Evolutionary conservation across 2,329 filamentous ascomycete species (phyloP).

Genomic region (Tolypocladium capitatum): DNA sequence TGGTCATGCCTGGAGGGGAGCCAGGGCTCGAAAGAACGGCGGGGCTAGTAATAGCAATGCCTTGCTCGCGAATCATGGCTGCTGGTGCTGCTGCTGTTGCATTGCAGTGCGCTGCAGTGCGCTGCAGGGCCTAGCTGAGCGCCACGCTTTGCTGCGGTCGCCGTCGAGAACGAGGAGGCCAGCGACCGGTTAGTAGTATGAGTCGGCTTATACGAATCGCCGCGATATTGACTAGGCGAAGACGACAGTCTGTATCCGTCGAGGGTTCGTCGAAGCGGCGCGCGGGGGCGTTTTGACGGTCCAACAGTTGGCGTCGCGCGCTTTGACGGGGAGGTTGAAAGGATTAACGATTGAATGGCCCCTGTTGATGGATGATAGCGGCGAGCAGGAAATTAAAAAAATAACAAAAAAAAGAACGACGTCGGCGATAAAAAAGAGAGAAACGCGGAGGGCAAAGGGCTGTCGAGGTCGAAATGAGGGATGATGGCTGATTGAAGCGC

Average conservation of each 20-base stretch:
- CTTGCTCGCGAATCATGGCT: constrained; percentile 22
- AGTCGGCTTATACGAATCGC: background rate
- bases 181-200: background rate
- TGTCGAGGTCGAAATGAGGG: background rate
- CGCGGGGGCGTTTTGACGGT: background rate
- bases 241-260: background rate
- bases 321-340: background rate
- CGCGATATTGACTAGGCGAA: too few species aligned
- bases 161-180: background rate
- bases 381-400: background rate
- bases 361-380: background rate
- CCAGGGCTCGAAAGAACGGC: constrained; percentile 19
- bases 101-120: constrained; percentile 12
- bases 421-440: background rate
- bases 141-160: background rate
- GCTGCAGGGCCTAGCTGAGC: background rate
- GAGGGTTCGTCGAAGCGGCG: background rate
- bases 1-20: constrained; percentile 49
- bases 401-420: background rate
- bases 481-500: background rate
- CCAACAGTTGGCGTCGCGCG: background rate
- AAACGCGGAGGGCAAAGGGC: background rate
- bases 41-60: constrained; percentile 7
- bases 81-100: constrained; percentile 7
- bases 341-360: background rate